These are phyloP conservation scores for Pichia membranifaciens DNA, from an alignment of 805 yeast genomes.

Conservation along the genomic window DNA sequence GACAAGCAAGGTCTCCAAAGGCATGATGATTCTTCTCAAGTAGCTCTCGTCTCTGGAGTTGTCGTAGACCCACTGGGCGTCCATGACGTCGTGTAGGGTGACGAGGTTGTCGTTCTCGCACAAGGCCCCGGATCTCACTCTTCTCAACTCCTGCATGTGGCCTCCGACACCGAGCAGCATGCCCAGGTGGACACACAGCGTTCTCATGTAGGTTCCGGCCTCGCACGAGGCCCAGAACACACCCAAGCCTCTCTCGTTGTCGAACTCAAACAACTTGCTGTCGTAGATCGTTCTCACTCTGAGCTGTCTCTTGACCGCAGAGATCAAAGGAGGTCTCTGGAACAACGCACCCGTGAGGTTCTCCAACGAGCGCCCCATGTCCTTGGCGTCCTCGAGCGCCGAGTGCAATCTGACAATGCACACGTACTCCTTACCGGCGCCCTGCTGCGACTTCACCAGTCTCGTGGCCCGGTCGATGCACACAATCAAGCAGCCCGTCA, in stretches of 20 bases:
- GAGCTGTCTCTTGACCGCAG: conserved; percentile 98
- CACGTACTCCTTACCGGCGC: conserved; percentile 99
- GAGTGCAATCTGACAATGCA: conserved; percentile 96
- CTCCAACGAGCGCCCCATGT: conserved; percentile 76
- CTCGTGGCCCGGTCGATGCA: conserved; percentile 98
- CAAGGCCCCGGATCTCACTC: conserved; percentile 97
- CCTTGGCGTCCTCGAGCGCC: conserved; percentile 84
- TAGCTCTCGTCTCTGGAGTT: conserved; percentile 96
- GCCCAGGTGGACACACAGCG: conserved; percentile 97
- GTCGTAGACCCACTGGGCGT: conserved; percentile 97
- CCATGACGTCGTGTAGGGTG: conserved; percentile 94
- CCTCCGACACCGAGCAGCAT: conserved; percentile 98
- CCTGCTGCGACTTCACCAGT: conserved; percentile 97
- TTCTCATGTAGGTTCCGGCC: conserved; percentile 99
- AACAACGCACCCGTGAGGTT: conserved; percentile 96
- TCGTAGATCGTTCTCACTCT: conserved; percentile 98
- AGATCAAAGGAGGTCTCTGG: conserved; percentile 98
- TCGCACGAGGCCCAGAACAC: conserved; percentile 99
- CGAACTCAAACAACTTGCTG: conserved; percentile 91
- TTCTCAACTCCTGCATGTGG: conserved; percentile 99
- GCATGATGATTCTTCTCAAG: conserved; percentile 88
- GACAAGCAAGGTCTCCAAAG: conserved; percentile 85
- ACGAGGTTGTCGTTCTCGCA: conserved; percentile 87
- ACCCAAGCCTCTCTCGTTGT: conserved; percentile 92
- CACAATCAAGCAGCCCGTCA: conserved; percentile 97